Base-by-base conservation (phyloP, 2,329 filamentous ascomycete species). In the Zasmidium angulare region DNA sequence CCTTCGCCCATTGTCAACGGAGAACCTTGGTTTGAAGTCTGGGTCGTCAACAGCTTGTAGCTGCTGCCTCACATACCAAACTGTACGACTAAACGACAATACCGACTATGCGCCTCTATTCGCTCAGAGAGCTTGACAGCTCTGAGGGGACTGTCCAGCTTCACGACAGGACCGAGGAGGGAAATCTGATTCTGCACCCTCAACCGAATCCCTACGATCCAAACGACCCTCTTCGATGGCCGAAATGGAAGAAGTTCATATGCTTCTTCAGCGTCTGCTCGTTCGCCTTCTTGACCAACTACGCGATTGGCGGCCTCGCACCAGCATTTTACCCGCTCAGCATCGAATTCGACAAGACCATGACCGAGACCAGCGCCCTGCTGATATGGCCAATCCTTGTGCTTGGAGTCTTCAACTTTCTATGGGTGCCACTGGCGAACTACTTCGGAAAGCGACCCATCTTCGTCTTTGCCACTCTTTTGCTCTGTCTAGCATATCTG, bases 361-460 rank as follows among this genome's bases (percentile, higher is more conserved):
- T 75, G 68, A 79, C 76, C 3, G 75, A 81, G 53, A 77, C 79
- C 1, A 77, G 76, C 17, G 70, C 69, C 21, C 62, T 77, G 1
- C 69, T 77, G 1, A 64, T 75, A 12, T 77, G 72, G 67, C 74
- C 74, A 1, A 79, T 82, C 61, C 69, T 82, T 2, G 75, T 80
- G 1, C 75, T 82, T 2, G 79, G 80, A 1, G 75, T 79, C 26
- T 80, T 79, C 67, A 83, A 82, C 63, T 82, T 82, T 71, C 73
- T 82, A 65, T 81, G 79, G 79, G 78, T 81, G 3, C 80, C 80
- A 14, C 62, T 82, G 10, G 75, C 78, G 54, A 79, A 77, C 22
- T 78, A 77, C 58, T 77, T 80, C 56, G 80, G 80, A 11, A 77
- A 81, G 62, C 70, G 80, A 3, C 79, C 79, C 0, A 71, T 80